These are phyloP conservation scores for Babesia ovis DNA, from an alignment of 169 alveolate species.

Conservation along the genomic window DNA sequence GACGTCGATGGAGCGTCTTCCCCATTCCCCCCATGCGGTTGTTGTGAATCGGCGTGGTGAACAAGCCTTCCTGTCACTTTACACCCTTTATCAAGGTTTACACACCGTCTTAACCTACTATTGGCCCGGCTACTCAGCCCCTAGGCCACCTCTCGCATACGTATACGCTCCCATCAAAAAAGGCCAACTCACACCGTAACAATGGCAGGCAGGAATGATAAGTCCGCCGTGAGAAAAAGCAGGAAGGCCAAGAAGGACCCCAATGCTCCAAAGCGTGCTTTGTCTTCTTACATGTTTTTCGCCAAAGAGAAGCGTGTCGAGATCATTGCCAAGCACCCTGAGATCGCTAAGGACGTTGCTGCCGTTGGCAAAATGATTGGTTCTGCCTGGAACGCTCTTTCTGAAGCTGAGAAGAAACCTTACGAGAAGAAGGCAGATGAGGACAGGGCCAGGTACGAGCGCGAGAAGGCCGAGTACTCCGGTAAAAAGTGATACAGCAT, in stretches of 20 bases:
- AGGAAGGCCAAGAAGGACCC: constrained; percentile 82
- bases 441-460: constrained; percentile 85
- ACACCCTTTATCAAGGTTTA: not conserved
- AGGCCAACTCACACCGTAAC: constrained; percentile 1
- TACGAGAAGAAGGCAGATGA: constrained; percentile 87
- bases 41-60: not conserved
- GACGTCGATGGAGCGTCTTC: not conserved
- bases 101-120: not conserved
- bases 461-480: constrained; percentile 81
- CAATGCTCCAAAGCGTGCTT: constrained; percentile 86
- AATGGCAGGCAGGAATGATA: constrained; percentile 70
- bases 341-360: constrained; percentile 84
- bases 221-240: constrained; percentile 54
- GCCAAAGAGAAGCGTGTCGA: constrained; percentile 86
- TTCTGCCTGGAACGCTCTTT: constrained; percentile 87
- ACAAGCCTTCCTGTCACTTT: not conserved
- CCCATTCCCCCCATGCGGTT: constrained; percentile 9
- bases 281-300: constrained; percentile 88
- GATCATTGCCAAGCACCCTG: constrained; percentile 81
- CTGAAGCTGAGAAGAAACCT: constrained; percentile 84
- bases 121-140: not conserved
- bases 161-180: not conserved
- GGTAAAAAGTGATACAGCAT: constrained; percentile 6
- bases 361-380: constrained; percentile 89
- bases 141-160: not conserved